Evolutionary conservation across 345 rosid species (phyloP), one percentile per base, ranked within the genome.

Genomic region (Arabidopsis arenosa): DNA sequence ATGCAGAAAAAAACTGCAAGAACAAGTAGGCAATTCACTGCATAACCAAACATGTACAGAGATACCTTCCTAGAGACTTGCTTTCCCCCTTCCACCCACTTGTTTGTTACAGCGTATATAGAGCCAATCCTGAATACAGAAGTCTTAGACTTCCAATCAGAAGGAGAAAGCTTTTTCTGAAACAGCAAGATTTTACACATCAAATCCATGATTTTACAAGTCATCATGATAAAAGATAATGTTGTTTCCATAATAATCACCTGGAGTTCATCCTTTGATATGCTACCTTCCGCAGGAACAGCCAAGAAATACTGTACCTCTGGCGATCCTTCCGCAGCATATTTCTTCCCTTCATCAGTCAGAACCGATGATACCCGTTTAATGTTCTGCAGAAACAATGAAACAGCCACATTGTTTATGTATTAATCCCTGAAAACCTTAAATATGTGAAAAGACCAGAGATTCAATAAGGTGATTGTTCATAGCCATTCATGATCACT

Each of bases 31-130:
- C 26, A 23, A 23, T 23, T 23, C 32, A 63, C 13, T 28, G 39
- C 28, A 21, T 36, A 48, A 43, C 12, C n/a, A 23, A 33, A 63
- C 39, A 37, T 45, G 17, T 14, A n/a, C 45, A 51, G 33, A 13
- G 35, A 26, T 12, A 21, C 98, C 93, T 94, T 92, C 75, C 99
- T 84, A 15, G 91, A 92, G 63, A 94, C 79, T 73, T 88, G 88
- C 78, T 87, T 94, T 70, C 96, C 97, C 90, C 90, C 86, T 49
- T 85, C 91, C 61, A 94, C 90, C 99, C 99, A 94, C 67, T 87
- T 88, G 76, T 90, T 89, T 80, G 88, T 90, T 30, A 84, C 92
- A 75, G 89, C 97, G 70, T 92, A 97, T 6, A 86, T 67, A 75
- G 85, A 76, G 12, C 96, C 99, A 70, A 94, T 89, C 65, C 81